phyloP scores from a whole-genome alignment of 176 grass and related monocot species.

The Musa beccarii region DNA sequence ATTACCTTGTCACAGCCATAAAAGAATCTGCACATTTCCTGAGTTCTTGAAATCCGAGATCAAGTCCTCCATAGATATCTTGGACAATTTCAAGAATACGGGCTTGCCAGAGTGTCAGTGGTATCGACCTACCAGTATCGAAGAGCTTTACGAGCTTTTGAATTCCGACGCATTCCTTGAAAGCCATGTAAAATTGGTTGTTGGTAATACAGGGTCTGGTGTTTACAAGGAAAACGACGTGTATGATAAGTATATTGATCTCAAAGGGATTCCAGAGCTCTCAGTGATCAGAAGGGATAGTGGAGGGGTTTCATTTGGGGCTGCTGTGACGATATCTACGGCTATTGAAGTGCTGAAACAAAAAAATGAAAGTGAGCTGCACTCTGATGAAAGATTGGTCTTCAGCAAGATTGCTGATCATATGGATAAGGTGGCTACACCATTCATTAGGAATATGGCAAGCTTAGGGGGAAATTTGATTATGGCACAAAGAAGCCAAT shows the following conservation, averaged over 20 bases:
- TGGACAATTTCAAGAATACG: not conserved
- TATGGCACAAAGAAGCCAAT: slow-evolving; percentile 60
- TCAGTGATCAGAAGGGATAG: slow-evolving; percentile 32
- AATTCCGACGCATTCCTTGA: slow-evolving; percentile 25
- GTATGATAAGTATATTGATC: slow-evolving; percentile 51
- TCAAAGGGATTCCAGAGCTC: slow-evolving; percentile 53
- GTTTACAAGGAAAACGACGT: slow-evolving; percentile 64
- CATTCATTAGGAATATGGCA: slow-evolving; percentile 67
- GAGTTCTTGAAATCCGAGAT: slow-evolving; percentile 79
- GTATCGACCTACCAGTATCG: slow-evolving; percentile 44
- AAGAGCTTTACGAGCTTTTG: slow-evolving; percentile 47
- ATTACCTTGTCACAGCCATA: slow-evolving; percentile 31
- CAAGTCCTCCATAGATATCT: slow-evolving; percentile 24
- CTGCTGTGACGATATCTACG: slow-evolving; percentile 56
- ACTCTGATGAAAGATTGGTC: slow-evolving; percentile 19
- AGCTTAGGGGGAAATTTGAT: slow-evolving; percentile 74
- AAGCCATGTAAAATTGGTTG: slow-evolving; percentile 51
- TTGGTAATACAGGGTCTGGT: slow-evolving; percentile 64
- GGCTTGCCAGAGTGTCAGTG: slow-evolving; percentile 18
- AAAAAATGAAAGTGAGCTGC: not conserved
- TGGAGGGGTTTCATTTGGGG: slow-evolving; percentile 54
- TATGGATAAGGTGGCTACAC: slow-evolving; percentile 54
- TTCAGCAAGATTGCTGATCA: slow-evolving; percentile 61
- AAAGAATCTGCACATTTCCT: slow-evolving; percentile 47
- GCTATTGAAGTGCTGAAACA: slow-evolving; percentile 53